Evolutionary conservation across 1,284 basidiomycete species (phyloP).

Genomic region (Agaricales sp.): DNA sequence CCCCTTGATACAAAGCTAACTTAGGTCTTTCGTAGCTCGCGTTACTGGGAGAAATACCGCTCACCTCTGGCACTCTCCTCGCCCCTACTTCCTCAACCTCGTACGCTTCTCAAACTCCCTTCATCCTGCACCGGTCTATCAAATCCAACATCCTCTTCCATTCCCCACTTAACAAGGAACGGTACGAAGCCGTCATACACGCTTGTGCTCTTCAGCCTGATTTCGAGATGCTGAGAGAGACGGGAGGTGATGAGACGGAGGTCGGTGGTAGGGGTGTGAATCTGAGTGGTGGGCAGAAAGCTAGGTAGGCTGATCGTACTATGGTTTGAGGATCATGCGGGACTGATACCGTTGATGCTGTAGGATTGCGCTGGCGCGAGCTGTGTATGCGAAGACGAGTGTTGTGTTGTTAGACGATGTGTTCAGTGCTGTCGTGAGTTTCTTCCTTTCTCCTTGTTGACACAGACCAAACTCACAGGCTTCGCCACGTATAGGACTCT

Average conservation of each 20-base stretch:
- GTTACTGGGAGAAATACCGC: constrained; percentile 55
- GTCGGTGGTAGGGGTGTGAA: constrained; percentile 46
- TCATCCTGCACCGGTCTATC: constrained; percentile 65
- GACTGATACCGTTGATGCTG: neutral
- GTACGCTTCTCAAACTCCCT: constrained; percentile 78
- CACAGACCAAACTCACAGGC: no score
- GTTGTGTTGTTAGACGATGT: constrained; percentile 68
- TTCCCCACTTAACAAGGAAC: constrained; percentile 48
- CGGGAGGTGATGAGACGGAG: constrained; percentile 57
- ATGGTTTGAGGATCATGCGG: neutral
- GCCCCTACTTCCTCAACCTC: constrained; percentile 69
- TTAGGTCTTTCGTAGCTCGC: constrained; percentile 37
- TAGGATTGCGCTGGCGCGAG: constrained; percentile 61
- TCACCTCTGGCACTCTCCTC: constrained; percentile 33
- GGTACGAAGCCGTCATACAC: constrained; percentile 58
- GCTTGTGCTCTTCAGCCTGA: constrained; percentile 69
- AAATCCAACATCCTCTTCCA: constrained; percentile 69
- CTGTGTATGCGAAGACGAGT: constrained; percentile 56
- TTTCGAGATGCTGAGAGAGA: constrained; percentile 62
- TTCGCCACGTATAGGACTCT: no score
- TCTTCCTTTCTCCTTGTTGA: neutral
- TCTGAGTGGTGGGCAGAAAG: constrained; percentile 59
- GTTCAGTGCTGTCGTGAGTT: constrained; percentile 52
- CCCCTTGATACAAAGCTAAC: constrained; percentile 2
- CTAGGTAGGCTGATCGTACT: constrained; percentile 25